phyloP scores from a whole-genome alignment of 768 basidiomycete genomes.

The Tulasnella sp. region DNA sequence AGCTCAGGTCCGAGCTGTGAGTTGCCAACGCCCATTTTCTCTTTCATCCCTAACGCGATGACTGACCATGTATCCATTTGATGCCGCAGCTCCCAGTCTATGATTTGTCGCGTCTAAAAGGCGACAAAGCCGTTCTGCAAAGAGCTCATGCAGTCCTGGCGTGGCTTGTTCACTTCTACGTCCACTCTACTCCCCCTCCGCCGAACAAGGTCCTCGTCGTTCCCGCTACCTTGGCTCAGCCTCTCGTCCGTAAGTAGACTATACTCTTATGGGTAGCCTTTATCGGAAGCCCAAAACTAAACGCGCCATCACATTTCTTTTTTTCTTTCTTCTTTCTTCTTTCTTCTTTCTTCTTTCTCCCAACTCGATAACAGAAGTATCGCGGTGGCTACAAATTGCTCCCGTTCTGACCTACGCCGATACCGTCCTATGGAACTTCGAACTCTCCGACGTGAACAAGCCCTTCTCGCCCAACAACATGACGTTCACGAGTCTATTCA shows the following conservation, averaged over 20 bases:
- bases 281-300: neutral
- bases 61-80: neutral
- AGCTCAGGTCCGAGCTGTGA: slow-evolving; percentile 12
- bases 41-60: neutral
- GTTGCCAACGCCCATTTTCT: neutral
- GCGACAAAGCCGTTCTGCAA: slow-evolving; percentile 10
- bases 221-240: slow-evolving; percentile 59
- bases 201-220: slow-evolving; percentile 40
- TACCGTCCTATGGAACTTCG: slow-evolving; percentile 52
- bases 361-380: slow-evolving; percentile 32
- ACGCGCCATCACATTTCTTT: neutral
- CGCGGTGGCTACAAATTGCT: slow-evolving; percentile 60
- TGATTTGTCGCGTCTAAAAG: slow-evolving; percentile 3
- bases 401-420: slow-evolving; percentile 87
- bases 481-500: slow-evolving; percentile 37
- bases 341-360: neutral
- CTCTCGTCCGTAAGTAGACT: slow-evolving; percentile 39
- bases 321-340: no score
- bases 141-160: slow-evolving; percentile 18
- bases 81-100: slow-evolving; percentile 11
- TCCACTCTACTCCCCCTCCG: slow-evolving; percentile 22
- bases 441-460: slow-evolving; percentile 1
- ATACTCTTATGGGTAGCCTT: neutral
- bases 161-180: slow-evolving; percentile 18
- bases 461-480: slow-evolving; percentile 16